phyloP scores from a whole-genome alignment of 257 asterid species.

The Linderniella brevidens region DNA sequence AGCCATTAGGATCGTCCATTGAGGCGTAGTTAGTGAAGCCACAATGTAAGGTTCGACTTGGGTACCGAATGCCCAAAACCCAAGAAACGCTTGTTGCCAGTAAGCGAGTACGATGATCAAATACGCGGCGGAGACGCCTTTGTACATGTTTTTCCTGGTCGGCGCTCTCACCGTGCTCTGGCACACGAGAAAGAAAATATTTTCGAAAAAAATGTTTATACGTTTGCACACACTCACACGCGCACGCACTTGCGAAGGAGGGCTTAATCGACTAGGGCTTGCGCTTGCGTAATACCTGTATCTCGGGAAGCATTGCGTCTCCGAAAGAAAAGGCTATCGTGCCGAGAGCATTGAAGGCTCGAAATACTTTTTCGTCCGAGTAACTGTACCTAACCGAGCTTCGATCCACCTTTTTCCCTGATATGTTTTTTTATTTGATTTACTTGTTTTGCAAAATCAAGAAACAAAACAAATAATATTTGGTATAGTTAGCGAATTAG shows the following conservation, averaged over 20 bases:
- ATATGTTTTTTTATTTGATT: neutral
- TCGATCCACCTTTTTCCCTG: slow-evolving; percentile 31
- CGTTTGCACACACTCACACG: too few relatives aligned
- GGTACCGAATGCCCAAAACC: slow-evolving; percentile 57
- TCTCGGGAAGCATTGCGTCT: slow-evolving; percentile 61
- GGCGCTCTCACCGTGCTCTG: slow-evolving; percentile 38
- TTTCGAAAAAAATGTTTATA: too few relatives aligned
- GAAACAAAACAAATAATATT: too few relatives aligned
- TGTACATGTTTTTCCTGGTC: slow-evolving; percentile 28
- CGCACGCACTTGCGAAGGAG: too few relatives aligned
- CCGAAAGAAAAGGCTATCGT: slow-evolving; percentile 55
- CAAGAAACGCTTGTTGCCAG: slow-evolving; percentile 45
- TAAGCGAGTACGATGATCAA: slow-evolving; percentile 25
- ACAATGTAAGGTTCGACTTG: slow-evolving; percentile 39
- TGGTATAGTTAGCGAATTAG: neutral
- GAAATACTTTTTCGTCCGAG: slow-evolving; percentile 25
- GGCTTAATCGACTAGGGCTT: too few relatives aligned
- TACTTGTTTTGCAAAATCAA: too few relatives aligned
- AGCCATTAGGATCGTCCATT: slow-evolving; percentile 38
- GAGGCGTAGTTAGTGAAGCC: slow-evolving; percentile 33
- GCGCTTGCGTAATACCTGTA: slow-evolving; percentile 26
- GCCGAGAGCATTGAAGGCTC: slow-evolving; percentile 40
- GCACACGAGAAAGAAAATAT: neutral
- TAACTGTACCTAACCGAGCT: slow-evolving; percentile 16
- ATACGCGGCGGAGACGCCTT: slow-evolving; percentile 44